Evolutionary conservation across 169 alveolate genomes (phyloP).

Genomic region (Cryptosporidium parvum): DNA sequence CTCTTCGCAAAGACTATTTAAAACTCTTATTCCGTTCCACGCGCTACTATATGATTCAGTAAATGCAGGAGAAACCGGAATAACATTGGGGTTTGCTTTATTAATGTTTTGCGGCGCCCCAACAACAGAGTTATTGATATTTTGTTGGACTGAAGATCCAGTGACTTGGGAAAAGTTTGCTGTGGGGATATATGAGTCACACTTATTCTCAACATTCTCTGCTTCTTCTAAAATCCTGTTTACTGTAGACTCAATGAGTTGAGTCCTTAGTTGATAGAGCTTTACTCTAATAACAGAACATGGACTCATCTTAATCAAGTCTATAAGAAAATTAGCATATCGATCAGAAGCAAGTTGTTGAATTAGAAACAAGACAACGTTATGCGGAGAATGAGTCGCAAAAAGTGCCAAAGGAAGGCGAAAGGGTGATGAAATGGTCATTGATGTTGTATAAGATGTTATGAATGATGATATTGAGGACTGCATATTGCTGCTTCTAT

Average conservation of each 20-base stretch:
- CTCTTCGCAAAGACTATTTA: slow-evolving; percentile 58
- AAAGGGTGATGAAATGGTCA: slow-evolving; percentile 70
- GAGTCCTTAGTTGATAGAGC: slow-evolving; percentile 56
- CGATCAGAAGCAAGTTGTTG: slow-evolving; percentile 60
- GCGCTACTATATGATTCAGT: slow-evolving; percentile 62
- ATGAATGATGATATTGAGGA: slow-evolving; percentile 63
- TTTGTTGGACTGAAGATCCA: slow-evolving; percentile 9
- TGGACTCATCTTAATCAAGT: slow-evolving; percentile 47
- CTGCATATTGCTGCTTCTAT: slow-evolving; percentile 49
- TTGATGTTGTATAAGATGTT: slow-evolving; percentile 47
- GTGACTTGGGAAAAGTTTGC: neutral
- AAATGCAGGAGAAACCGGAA: slow-evolving; percentile 68
- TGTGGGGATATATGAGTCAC: slow-evolving; percentile 20
- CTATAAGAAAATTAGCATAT: slow-evolving; percentile 63
- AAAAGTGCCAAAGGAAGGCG: slow-evolving; percentile 72
- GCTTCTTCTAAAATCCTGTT: slow-evolving; percentile 50
- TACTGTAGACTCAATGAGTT: slow-evolving; percentile 59
- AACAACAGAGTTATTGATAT: neutral
- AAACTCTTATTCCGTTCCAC: slow-evolving; percentile 75
- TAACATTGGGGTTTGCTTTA: neutral
- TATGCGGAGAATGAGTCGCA: slow-evolving; percentile 63
- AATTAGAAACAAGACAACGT: slow-evolving; percentile 53
- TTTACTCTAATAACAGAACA: slow-evolving; percentile 58
- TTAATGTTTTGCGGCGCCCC: slow-evolving; percentile 13
- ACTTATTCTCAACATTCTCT: slow-evolving; percentile 32